These are phyloP conservation scores for Neurospora tetrasperma DNA, from an alignment of 495 filamentous ascomycete genomes.

Conservation along the genomic window DNA sequence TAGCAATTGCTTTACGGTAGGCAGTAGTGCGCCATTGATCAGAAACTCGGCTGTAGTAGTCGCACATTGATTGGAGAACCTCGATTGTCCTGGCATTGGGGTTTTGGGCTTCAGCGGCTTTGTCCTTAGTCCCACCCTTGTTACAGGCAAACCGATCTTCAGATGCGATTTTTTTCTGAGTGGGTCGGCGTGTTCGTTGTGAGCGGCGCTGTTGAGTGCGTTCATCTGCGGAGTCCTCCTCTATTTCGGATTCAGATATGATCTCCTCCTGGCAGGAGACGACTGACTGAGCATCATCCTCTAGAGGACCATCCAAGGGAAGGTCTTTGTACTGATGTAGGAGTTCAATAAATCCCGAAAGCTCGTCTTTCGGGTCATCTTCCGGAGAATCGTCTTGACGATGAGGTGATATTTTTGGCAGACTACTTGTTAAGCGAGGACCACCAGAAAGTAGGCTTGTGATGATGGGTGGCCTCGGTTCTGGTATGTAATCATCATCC, in stretches of 20 bases:
- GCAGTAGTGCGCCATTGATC: constrained; percentile 75
- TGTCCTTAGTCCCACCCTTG: constrained; percentile 28
- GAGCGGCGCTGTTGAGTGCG: constrained; percentile 12
- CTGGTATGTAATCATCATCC: neutral
- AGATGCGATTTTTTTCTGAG: constrained; percentile 15
- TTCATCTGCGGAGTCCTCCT: constrained; percentile 17
- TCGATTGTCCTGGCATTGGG: constrained; percentile 71
- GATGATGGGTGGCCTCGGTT: neutral
- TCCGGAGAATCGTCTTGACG: neutral
- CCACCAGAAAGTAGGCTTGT: neutral
- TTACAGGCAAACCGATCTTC: constrained; percentile 37
- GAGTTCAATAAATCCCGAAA: constrained; percentile 24
- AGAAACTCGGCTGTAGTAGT: constrained; percentile 62
- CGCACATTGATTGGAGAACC: constrained; percentile 70
- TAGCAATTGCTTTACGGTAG: constrained; percentile 72
- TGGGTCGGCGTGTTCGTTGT: neutral
- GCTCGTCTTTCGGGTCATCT: constrained; percentile 17
- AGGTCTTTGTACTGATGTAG: constrained; percentile 26
- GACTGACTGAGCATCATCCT: constrained; percentile 20
- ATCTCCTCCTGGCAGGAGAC: constrained; percentile 6
- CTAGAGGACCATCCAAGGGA: constrained; percentile 27
- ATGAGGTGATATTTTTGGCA: neutral
- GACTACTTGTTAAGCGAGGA: neutral
- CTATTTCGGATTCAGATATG: constrained; percentile 7
- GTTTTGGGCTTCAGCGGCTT: constrained; percentile 8